Conservation (phyloP, 768 basidiomycete genomes). For the Gloeostereum incarnatum region DNA sequence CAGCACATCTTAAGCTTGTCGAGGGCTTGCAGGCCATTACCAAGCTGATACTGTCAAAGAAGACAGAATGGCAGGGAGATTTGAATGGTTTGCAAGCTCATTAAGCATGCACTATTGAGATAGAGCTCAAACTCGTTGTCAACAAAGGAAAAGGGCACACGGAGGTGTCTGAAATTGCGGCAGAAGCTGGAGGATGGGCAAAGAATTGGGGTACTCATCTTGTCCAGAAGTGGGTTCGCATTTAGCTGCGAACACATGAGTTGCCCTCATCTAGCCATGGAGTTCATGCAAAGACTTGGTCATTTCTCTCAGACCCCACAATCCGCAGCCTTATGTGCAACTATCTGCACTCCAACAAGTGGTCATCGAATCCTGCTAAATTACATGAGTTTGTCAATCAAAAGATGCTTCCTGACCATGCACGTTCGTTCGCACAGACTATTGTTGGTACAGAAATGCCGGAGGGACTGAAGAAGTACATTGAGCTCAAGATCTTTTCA, state of each 20-base stretch:
- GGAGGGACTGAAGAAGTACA: conserved; percentile 13
- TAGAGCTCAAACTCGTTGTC: conserved; percentile 11
- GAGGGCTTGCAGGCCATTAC: neutral
- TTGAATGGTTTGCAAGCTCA: conserved; percentile 13
- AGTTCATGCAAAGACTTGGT: conserved; percentile 9
- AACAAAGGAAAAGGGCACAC: conserved; percentile 9
- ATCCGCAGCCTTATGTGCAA: conserved; percentile 7
- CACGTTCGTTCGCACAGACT: conserved; percentile 10
- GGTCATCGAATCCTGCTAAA: conserved; percentile 16
- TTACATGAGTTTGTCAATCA: conserved; percentile 10
- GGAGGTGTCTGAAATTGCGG: conserved; percentile 14
- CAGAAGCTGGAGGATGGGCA: conserved; percentile 14
- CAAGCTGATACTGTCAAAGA: neutral
- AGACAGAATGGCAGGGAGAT: neutral
- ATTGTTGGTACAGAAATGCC: conserved; percentile 16
- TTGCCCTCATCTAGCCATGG: conserved; percentile 10
- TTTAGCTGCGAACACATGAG: conserved; percentile 8
- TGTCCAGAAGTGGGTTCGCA: conserved; percentile 7
- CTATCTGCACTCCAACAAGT: conserved; percentile 15
- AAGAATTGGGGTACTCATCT: conserved; percentile 6
- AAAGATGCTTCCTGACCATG: conserved; percentile 11
- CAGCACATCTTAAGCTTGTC: neutral
- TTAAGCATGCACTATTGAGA: conserved; percentile 13
- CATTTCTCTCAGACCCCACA: conserved; percentile 10
- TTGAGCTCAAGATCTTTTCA: conserved; percentile 15